These are phyloP conservation scores for Gigaspora rosea DNA, from an alignment of 192 early-diverging fungal genomes.

Conservation along the genomic window DNA sequence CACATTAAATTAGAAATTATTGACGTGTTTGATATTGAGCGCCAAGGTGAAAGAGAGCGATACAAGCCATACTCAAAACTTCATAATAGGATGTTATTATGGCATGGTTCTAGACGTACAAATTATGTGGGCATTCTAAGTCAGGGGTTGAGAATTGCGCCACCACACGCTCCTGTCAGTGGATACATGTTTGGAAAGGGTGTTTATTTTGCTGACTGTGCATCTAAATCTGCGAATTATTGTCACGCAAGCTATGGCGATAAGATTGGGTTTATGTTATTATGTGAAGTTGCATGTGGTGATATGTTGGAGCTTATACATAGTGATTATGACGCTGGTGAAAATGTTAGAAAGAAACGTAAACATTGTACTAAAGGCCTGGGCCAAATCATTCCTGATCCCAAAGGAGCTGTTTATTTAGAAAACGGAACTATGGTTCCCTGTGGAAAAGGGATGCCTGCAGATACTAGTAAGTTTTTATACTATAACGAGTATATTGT, in stretches of 20 bases:
- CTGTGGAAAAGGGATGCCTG: conserved; percentile 38
- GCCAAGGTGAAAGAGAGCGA: conserved; percentile 58
- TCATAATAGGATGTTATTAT: conserved; percentile 70
- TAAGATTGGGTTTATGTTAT: conserved; percentile 61
- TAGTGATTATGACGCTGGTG: conserved; percentile 59
- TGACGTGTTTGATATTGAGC: conserved; percentile 57
- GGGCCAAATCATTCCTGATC: conserved; percentile 62
- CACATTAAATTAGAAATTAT: conserved; percentile 45
- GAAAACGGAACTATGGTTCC: conserved; percentile 56
- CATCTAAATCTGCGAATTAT: conserved; percentile 75
- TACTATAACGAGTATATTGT: conserved; percentile 82
- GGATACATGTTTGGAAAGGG: conserved; percentile 82
- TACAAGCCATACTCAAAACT: conserved; percentile 50
- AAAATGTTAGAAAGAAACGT: conserved; percentile 34
- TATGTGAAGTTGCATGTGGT: conserved; percentile 82
- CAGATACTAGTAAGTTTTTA: conserved; percentile 33
- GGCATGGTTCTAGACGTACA: conserved; percentile 77
- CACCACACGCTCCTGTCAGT: conserved; percentile 70
- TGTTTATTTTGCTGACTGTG: conserved; percentile 83
- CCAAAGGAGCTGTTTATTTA: conserved; percentile 39
- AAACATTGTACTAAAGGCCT: conserved; percentile 68
- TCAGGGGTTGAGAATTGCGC: conserved; percentile 65
- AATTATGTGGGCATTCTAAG: conserved; percentile 78
- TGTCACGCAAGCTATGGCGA: conserved; percentile 45
- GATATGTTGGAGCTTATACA: conserved; percentile 48